These are phyloP conservation scores for Artemisia annua DNA, from an alignment of 129 eudicot genomes.

Conservation along the genomic window DNA sequence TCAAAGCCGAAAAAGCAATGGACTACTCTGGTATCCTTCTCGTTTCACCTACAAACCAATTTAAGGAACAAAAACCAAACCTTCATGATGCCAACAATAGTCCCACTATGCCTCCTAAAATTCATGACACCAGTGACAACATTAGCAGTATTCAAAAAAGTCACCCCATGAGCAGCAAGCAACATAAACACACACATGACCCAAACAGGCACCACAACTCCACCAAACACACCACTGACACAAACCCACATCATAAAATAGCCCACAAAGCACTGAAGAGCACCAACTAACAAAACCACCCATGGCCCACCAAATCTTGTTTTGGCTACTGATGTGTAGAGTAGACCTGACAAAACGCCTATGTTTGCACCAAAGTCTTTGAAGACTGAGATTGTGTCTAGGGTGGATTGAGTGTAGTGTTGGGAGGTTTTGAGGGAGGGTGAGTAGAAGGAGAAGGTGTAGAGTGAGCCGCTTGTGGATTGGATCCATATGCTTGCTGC, in stretches of 20 bases:
- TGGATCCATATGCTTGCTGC: slow-evolving; percentile 88
- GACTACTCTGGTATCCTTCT: too few species aligned
- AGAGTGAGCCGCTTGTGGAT: slow-evolving; percentile 79
- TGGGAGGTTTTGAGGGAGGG: slow-evolving; percentile 62
- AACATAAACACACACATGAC: slow-evolving; percentile 68
- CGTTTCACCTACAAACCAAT: too few species aligned
- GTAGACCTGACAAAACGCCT: slow-evolving; percentile 64
- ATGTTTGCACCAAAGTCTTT: slow-evolving; percentile 84
- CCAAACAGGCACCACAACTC: slow-evolving; percentile 42
- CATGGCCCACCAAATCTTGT: slow-evolving; percentile 53
- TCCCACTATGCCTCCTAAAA: slow-evolving; percentile 65
- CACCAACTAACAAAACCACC: slow-evolving; percentile 68
- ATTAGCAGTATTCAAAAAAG: slow-evolving; percentile 73
- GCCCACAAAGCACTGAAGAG: slow-evolving; percentile 62
- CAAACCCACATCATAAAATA: slow-evolving; percentile 78
- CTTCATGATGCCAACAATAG: slow-evolving; percentile 91
- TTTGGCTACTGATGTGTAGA: slow-evolving; percentile 49
- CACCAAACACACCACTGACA: slow-evolving; percentile 42
- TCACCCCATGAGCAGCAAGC: slow-evolving; percentile 64
- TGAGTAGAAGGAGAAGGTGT: slow-evolving; percentile 93
- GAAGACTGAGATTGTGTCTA: slow-evolving; percentile 69
- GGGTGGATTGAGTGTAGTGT: slow-evolving; percentile 71
- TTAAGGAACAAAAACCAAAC: slow-evolving; percentile 2
- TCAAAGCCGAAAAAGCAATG: too few species aligned
- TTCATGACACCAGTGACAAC: slow-evolving; percentile 81